phyloP scores from a whole-genome alignment of 192 early-diverging fungal genomes.

The Coemansia sp. region DNA sequence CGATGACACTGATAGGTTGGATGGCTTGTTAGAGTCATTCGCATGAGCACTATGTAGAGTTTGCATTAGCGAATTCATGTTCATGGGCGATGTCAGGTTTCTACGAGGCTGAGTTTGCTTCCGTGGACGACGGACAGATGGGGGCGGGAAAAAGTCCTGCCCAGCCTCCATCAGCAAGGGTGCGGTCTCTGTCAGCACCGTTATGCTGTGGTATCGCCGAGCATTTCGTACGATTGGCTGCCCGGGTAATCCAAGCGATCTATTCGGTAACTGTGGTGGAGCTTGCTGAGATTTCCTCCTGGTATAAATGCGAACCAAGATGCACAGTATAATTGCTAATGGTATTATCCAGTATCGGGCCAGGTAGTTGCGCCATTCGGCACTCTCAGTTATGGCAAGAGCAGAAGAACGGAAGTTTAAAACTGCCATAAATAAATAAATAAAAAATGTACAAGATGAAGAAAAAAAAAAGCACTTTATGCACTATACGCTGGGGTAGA shows the following conservation, averaged over 20 bases:
- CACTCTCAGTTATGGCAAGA: too few species aligned
- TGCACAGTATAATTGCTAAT: too few species aligned
- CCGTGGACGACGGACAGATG: not conserved
- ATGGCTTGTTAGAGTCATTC: too few species aligned
- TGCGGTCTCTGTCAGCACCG: constrained; percentile 32
- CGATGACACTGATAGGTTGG: too few species aligned
- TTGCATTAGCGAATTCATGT: not conserved
- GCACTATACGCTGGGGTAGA: not conserved
- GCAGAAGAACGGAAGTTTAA: too few species aligned
- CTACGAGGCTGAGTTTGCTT: not conserved
- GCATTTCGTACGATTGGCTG: not conserved
- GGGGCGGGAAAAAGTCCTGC: constrained; percentile 28
- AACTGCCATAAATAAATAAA: not conserved
- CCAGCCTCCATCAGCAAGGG: constrained; percentile 45
- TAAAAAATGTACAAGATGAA: not conserved
- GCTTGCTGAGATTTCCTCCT: too few species aligned
- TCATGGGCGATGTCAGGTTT: not conserved
- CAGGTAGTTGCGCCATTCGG: too few species aligned
- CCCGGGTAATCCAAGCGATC: too few species aligned
- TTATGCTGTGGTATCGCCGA: constrained; percentile 39
- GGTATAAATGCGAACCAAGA: too few species aligned
- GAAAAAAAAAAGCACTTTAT: constrained; percentile 4
- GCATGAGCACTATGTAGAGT: too few species aligned
- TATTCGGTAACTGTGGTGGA: too few species aligned
- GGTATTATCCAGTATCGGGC: too few species aligned